A percentile compares a stretch with the other conserved stretches of the same genome.
These are phyloP conservation scores for Mucor plumbeus DNA, from an alignment of 371 early-diverging fungal species.

Conservation along the genomic window DNA sequence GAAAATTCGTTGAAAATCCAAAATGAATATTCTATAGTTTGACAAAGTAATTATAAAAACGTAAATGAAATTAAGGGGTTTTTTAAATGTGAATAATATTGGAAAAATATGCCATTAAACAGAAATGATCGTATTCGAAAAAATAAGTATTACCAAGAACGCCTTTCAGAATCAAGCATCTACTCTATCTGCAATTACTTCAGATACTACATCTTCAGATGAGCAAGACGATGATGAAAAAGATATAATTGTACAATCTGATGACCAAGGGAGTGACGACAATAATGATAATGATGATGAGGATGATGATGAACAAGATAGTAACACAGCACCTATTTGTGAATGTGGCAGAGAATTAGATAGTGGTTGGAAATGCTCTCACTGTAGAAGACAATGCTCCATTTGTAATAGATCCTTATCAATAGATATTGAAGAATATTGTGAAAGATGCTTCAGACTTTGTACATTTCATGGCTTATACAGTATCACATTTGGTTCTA, in stretches of 20 bases:
- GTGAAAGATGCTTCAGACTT: constrained; percentile 37
- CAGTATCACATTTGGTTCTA: background rate
- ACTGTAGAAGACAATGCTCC: constrained; percentile 39
- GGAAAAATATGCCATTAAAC: background rate
- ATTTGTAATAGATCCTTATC: constrained; percentile 39
- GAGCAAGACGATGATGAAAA: background rate
- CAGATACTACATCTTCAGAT: constrained; percentile 10
- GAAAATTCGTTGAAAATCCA: constrained; percentile 11
- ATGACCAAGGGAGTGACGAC: background rate
- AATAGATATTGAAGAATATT: constrained; percentile 33
- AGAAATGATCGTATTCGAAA: background rate
- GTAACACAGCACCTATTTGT: constrained; percentile 18
- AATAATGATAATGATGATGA: background rate
- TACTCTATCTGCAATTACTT: constrained; percentile 10
- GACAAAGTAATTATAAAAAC: background rate
- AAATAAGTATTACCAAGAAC: background rate
- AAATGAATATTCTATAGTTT: constrained; percentile 18
- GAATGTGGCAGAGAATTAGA: constrained; percentile 39
- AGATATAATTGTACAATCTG: too few relatives aligned
- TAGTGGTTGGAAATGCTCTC: constrained; percentile 38
- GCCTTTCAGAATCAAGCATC: background rate
- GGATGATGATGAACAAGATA: constrained; percentile 4
- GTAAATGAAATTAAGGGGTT: background rate
- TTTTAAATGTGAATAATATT: background rate
- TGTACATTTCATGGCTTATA: constrained; percentile 34